Percentiles rank a stretch among this genome's conserved stretches.
Evolutionary conservation across 805 yeast species (phyloP).

Genomic region (Metschnikowia peoriensis): DNA sequence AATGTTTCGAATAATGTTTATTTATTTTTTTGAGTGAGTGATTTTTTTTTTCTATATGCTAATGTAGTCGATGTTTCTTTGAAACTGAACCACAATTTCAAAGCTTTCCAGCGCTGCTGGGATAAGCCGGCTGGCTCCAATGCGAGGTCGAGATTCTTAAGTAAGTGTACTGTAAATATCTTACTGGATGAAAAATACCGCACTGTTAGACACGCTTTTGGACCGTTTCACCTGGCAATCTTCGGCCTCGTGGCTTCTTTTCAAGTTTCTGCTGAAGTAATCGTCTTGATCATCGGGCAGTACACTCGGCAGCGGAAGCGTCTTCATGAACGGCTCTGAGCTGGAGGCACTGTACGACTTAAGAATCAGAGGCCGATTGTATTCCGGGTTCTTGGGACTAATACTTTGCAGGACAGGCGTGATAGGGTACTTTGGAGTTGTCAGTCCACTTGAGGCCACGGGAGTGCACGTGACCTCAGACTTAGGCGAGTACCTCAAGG

Average conservation of each 20-base stretch:
- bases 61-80: not conserved
- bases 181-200: constrained; percentile 16
- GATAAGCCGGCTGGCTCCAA: no score
- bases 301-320: constrained; percentile 19
- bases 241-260: constrained; percentile 10
- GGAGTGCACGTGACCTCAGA: constrained; percentile 11
- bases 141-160: no score
- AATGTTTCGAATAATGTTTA: not conserved
- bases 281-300: constrained; percentile 18
- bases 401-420: constrained; percentile 22
- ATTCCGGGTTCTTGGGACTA: constrained; percentile 18
- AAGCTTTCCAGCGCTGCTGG: constrained; percentile 5
- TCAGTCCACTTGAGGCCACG: constrained; percentile 17
- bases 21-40: not conserved
- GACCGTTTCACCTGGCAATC: constrained; percentile 12
- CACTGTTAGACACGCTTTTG: constrained; percentile 11
- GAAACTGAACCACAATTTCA: not conserved
- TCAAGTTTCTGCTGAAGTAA: constrained; percentile 5
- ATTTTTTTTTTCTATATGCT: constrained; percentile 8
- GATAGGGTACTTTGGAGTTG: constrained; percentile 33
- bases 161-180: not conserved
- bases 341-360: constrained; percentile 21
- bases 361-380: not conserved
- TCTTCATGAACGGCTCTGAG: constrained; percentile 1
- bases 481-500: not conserved